Evolutionary conservation across 495 filamentous ascomycete species (phyloP).

Genomic region (Penicillium dipodomyicola): DNA sequence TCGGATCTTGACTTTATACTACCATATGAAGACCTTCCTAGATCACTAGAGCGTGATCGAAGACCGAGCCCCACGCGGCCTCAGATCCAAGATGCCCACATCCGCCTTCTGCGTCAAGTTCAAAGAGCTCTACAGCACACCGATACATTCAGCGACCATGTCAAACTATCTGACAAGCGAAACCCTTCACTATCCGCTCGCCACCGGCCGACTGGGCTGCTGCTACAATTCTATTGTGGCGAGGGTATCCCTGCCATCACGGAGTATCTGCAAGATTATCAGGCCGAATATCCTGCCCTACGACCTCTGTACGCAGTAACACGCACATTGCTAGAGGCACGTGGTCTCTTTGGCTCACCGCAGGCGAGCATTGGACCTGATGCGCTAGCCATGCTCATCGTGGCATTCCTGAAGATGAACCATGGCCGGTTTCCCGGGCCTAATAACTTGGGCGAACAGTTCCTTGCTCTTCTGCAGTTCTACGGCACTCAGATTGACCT

Average conservation of each 20-base stretch:
- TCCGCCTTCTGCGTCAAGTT: slow-evolving; percentile 24
- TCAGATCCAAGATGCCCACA: slow-evolving; percentile 24
- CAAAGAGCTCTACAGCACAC: slow-evolving; percentile 18
- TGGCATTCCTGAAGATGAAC: slow-evolving; percentile 49
- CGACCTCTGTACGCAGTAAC: slow-evolving; percentile 47
- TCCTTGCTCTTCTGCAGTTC: slow-evolving; percentile 52
- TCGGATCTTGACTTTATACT: slow-evolving; percentile 53
- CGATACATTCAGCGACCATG: slow-evolving; percentile 11
- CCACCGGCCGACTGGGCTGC: slow-evolving; percentile 48
- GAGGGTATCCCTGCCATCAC: slow-evolving; percentile 33
- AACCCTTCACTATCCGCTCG: slow-evolving; percentile 27
- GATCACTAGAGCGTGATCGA: slow-evolving; percentile 21
- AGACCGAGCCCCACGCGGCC: slow-evolving; percentile 36
- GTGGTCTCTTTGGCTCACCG: slow-evolving; percentile 44
- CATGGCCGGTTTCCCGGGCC: slow-evolving; percentile 32
- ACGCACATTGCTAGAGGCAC: slow-evolving; percentile 49
- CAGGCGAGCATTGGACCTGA: slow-evolving; percentile 48
- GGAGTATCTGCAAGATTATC: slow-evolving; percentile 45
- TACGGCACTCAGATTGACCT: slow-evolving; percentile 48
- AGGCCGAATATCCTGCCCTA: slow-evolving; percentile 48
- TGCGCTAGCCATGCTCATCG: slow-evolving; percentile 55
- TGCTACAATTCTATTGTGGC: slow-evolving; percentile 46
- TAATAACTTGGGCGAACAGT: slow-evolving; percentile 35
- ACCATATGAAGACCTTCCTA: slow-evolving; percentile 24
- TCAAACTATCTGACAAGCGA: slow-evolving; percentile 19